Evolutionary conservation across 768 basidiomycete species (phyloP).

Genomic region (Amanita rubescens): DNA sequence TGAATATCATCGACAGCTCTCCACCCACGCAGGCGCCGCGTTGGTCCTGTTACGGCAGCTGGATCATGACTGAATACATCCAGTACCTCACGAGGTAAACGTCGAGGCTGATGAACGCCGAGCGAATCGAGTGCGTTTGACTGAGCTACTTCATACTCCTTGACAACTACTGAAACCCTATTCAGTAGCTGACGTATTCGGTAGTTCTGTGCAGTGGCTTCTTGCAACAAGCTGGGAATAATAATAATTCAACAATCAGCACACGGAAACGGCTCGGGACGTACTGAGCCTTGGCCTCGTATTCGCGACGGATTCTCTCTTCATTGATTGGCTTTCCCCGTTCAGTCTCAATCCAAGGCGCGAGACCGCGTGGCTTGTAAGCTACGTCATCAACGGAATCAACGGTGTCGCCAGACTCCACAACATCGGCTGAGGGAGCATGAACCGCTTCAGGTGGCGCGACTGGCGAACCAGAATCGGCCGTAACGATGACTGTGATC

Average conservation of each 20-base stretch:
- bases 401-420: not conserved
- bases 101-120: conserved; percentile 31
- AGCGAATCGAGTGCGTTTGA: conserved; percentile 41
- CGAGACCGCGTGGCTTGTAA: not conserved
- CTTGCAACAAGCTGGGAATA: conserved; percentile 61
- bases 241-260: conserved; percentile 1
- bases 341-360: conserved; percentile 5
- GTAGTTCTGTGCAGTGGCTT: conserved; percentile 53
- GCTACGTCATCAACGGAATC: not conserved
- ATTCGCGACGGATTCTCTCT: conserved; percentile 39
- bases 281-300: conserved; percentile 51
- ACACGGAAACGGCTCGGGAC: conserved; percentile 16
- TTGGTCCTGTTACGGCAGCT: conserved; percentile 61
- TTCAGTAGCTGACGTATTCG: conserved; percentile 64
- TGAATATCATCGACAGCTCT: conserved; percentile 73
- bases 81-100: conserved; percentile 56
- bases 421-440: too few species aligned
- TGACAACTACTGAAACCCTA: conserved; percentile 50
- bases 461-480: not conserved
- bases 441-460: not conserved
- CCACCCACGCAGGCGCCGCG: conserved; percentile 57
- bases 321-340: conserved; percentile 1
- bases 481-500: conserved; percentile 7
- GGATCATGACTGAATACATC: conserved; percentile 77
- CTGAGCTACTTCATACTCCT: conserved; percentile 60